Evolutionary conservation across 75 land plant genomes (phyloP).

Genomic region (Larix kaempferi): DNA sequence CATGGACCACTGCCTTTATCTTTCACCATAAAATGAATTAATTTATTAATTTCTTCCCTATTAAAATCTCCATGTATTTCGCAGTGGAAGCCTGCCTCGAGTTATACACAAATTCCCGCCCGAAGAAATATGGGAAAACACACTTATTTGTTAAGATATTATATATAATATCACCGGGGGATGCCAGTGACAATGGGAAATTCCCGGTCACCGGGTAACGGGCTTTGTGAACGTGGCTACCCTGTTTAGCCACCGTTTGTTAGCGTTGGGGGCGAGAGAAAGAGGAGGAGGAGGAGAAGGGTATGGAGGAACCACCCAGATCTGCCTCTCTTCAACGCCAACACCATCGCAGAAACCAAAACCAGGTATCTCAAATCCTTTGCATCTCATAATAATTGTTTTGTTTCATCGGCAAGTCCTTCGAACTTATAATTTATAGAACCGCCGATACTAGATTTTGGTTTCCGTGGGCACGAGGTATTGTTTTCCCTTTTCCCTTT

Average conservation of each 20-base stretch:
- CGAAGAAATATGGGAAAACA: background rate
- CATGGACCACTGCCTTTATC: background rate
- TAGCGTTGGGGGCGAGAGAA: background rate
- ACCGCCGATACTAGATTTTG: no score
- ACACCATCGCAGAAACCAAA: background rate
- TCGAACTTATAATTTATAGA: no score
- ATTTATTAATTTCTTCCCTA: background rate
- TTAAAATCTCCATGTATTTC: background rate
- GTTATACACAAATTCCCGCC: slow-evolving; percentile 8
- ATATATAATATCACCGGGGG: no score
- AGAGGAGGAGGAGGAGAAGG: background rate
- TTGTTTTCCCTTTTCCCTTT: no score
- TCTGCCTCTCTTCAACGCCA: background rate
- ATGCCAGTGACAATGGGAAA: background rate
- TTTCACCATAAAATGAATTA: no score
- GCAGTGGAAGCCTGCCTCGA: background rate
- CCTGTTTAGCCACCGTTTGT: slow-evolving; percentile 4
- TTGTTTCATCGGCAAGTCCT: no score
- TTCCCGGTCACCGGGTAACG: slow-evolving; percentile 3
- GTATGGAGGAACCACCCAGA: background rate
- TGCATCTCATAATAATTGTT: no score
- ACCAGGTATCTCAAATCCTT: no score
- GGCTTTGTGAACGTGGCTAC: background rate
- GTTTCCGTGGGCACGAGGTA: no score
- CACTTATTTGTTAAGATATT: background rate